These are phyloP conservation scores for Incumbomyces delicatus DNA, from an alignment of 2,329 filamentous ascomycete genomes.

Conservation along the genomic window DNA sequence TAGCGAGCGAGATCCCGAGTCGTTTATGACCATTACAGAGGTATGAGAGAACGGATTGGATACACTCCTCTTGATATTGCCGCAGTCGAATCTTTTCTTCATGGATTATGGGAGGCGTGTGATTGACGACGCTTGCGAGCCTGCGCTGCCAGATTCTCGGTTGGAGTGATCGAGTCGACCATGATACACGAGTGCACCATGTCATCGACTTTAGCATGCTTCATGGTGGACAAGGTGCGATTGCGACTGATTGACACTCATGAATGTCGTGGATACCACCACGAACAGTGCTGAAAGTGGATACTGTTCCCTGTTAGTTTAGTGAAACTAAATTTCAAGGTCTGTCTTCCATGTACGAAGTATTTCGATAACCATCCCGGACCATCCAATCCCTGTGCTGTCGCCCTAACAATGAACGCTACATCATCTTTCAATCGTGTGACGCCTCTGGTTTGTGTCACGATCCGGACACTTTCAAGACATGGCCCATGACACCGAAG, in stretches of 20 bases:
- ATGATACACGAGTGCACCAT: constrained; percentile 23
- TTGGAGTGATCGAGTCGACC: constrained; percentile 4
- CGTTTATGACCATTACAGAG: constrained; percentile 64
- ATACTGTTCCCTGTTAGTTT: too few species aligned
- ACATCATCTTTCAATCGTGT: too few species aligned
- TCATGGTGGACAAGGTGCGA: neutral
- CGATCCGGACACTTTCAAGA: too few species aligned
- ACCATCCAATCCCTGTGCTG: too few species aligned
- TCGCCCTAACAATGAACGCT: too few species aligned
- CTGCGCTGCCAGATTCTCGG: constrained; percentile 18
- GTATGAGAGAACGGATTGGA: constrained; percentile 65
- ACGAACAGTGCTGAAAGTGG: too few species aligned
- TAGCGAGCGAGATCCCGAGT: constrained; percentile 75
- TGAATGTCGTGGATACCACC: too few species aligned
- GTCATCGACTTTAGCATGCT: constrained; percentile 19
- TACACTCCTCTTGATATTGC: constrained; percentile 85
- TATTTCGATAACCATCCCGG: too few species aligned
- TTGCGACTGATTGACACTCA: neutral
- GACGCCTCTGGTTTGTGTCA: too few species aligned
- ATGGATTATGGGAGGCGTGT: constrained; percentile 14
- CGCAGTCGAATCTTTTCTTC: constrained; percentile 51
- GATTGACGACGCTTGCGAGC: constrained; percentile 15
- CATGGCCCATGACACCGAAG: too few species aligned
- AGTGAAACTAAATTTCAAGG: too few species aligned
- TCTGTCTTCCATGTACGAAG: too few species aligned